phyloP scores from a whole-genome alignment of 2,329 filamentous ascomycete genomes.

The Peltaster fructicola region DNA sequence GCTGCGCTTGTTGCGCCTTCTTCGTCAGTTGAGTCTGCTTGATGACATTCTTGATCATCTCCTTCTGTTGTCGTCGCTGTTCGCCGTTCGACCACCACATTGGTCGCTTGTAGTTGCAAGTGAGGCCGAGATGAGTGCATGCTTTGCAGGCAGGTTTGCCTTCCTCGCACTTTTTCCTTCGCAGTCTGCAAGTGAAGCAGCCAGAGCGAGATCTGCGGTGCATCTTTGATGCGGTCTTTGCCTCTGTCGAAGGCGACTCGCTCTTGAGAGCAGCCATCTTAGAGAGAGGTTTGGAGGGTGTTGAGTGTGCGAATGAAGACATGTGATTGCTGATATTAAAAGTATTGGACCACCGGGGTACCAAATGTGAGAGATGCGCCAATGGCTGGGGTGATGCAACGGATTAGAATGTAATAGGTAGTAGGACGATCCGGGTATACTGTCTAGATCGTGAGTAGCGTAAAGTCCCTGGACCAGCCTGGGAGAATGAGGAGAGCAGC shows the following conservation, averaged over 20 bases:
- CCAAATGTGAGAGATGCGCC: no score
- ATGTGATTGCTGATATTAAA: conserved; percentile 23
- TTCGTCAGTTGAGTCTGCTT: conserved; percentile 90
- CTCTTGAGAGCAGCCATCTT: conserved; percentile 32
- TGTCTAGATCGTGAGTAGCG: no score
- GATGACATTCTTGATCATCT: conserved; percentile 91
- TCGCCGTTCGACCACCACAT: conserved; percentile 97
- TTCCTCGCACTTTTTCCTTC: conserved; percentile 55
- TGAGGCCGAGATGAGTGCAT: conserved; percentile 56
- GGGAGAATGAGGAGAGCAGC: conserved; percentile 19
- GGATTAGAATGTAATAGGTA: no score
- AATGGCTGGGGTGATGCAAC: no score
- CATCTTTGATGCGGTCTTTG: conserved; percentile 57
- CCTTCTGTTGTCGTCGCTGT: conserved; percentile 70
- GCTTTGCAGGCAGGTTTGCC: conserved; percentile 45
- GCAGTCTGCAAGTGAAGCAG: conserved; percentile 49
- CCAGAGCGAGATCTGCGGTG: conserved; percentile 89
- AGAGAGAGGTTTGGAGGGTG: conserved; percentile 21
- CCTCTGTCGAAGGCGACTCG: conserved; percentile 31
- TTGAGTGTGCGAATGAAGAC: conserved; percentile 27
- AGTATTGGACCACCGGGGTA: no score
- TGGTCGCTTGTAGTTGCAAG: conserved; percentile 91
- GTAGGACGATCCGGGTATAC: no score
- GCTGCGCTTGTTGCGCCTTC: conserved; percentile 43
- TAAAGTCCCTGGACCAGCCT: no score